Percentiles rank a stretch among this genome's conserved stretches.
These are phyloP conservation scores for Crithidia mellificae DNA, from an alignment of 208 protist genomes.

Conservation along the genomic window DNA sequence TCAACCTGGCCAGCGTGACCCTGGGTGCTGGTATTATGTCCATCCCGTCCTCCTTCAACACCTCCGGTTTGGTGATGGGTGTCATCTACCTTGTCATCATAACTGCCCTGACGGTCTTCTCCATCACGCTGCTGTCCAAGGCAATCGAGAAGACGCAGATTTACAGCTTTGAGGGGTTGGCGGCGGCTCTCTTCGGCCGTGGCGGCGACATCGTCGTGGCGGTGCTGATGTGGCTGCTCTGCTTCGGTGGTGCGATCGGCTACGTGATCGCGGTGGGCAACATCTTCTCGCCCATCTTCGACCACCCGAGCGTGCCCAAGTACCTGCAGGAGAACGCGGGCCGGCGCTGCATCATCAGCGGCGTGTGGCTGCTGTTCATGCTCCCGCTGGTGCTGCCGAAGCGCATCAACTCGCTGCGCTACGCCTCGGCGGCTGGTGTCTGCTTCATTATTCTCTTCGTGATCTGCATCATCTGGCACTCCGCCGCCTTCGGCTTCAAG, in stretches of 20 bases:
- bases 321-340: slow-evolving; percentile 36
- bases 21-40: slow-evolving; percentile 68
- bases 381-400: slow-evolving; percentile 68
- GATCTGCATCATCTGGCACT: slow-evolving; percentile 60
- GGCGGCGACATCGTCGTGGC: slow-evolving; percentile 46
- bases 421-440: slow-evolving; percentile 61
- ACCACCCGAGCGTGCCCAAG: slow-evolving; percentile 8
- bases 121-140: slow-evolving; percentile 56
- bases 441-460: slow-evolving; percentile 80
- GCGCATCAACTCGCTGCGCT: slow-evolving; percentile 82
- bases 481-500: slow-evolving; percentile 23
- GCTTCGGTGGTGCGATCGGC: slow-evolving; percentile 59
- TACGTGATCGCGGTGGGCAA: slow-evolving; percentile 65
- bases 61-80: slow-evolving; percentile 50
- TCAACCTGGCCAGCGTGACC: slow-evolving; percentile 70
- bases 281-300: slow-evolving; percentile 43
- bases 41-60: slow-evolving; percentile 57
- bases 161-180: slow-evolving; percentile 55
- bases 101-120: slow-evolving; percentile 50
- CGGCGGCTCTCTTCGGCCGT: slow-evolving; percentile 41
- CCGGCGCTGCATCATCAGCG: slow-evolving; percentile 43
- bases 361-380: slow-evolving; percentile 68
- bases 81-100: slow-evolving; percentile 35
- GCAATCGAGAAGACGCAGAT: slow-evolving; percentile 47
- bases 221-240: slow-evolving; percentile 62